A percentile compares a stretch with the other conserved stretches of the same genome.
phyloP scores from a whole-genome alignment of 495 filamentous ascomycete genomes.

The Trichoderma gamsii region DNA sequence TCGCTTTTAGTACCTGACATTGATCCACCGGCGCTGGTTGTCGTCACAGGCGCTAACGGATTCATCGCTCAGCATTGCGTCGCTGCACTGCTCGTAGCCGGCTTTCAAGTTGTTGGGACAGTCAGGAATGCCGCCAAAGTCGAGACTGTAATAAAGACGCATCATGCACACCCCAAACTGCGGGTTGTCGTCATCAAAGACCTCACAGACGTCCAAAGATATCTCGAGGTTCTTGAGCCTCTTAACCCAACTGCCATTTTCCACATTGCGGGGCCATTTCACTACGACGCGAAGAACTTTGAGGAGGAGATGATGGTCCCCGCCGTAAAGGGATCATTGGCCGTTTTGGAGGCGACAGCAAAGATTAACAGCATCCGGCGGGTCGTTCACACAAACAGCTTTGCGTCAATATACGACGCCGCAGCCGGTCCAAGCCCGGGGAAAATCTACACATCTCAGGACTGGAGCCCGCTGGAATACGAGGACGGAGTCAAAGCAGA shows the following conservation, averaged over 20 bases:
- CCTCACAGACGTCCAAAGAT: constrained; percentile 26
- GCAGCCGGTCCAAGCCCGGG: constrained; percentile 40
- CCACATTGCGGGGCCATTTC: constrained; percentile 46
- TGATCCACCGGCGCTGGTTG: constrained; percentile 16
- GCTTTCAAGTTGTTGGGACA: constrained; percentile 25
- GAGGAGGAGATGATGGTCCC: constrained; percentile 62
- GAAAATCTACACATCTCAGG: constrained; percentile 53
- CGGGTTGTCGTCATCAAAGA: constrained; percentile 37
- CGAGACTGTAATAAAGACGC: constrained; percentile 17
- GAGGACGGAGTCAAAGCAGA: constrained; percentile 45
- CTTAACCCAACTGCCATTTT: constrained; percentile 5
- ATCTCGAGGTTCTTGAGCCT: constrained; percentile 27
- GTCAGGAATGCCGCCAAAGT: constrained; percentile 23
- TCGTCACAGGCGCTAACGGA: constrained; percentile 31
- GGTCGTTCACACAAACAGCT: constrained; percentile 60
- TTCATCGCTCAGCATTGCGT: constrained; percentile 25
- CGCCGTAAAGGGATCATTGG: constrained; percentile 61
- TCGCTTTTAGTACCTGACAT: not conserved
- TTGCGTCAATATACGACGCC: constrained; percentile 53
- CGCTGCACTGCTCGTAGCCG: constrained; percentile 21
- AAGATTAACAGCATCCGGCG: constrained; percentile 55
- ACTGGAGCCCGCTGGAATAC: constrained; percentile 63
- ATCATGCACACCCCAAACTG: constrained; percentile 61
- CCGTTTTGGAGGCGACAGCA: constrained; percentile 52
- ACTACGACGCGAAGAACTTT: constrained; percentile 44